Evolutionary conservation across 1,284 basidiomycete species (phyloP).

Genomic region (Vanrija humicola): DNA sequence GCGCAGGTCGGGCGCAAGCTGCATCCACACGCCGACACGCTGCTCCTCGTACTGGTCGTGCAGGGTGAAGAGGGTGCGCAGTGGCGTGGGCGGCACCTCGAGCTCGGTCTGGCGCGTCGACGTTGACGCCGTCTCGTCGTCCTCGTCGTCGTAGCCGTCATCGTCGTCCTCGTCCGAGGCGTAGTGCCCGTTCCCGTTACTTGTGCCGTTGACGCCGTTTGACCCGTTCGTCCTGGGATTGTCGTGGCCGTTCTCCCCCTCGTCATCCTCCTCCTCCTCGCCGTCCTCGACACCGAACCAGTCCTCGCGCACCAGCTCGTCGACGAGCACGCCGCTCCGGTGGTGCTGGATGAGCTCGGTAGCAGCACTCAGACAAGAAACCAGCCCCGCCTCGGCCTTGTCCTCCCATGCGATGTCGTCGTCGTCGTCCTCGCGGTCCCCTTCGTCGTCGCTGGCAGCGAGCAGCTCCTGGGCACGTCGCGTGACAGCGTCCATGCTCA

Average conservation of each 20-base stretch:
- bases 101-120: constrained; percentile 5
- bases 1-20: constrained; percentile 13
- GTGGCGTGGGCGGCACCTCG: constrained; percentile 19
- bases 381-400: constrained; percentile 7
- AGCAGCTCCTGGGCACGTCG: constrained; percentile 10
- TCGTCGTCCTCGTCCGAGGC: constrained; percentile 11
- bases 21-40: constrained; percentile 31
- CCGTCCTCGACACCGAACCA: constrained; percentile 3
- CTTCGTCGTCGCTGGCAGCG: constrained; percentile 10
- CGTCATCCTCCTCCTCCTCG: constrained; percentile 5
- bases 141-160: constrained; percentile 6
- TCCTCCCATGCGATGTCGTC: constrained; percentile 16
- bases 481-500: constrained; percentile 21
- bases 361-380: constrained; percentile 10
- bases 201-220: too few species aligned
- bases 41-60: constrained; percentile 39
- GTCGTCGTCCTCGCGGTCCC: constrained; percentile 18
- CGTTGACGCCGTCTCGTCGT: constrained; percentile 17
- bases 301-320: neutral
- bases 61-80: constrained; percentile 28
- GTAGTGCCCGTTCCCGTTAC: too few species aligned
- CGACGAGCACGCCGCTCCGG: constrained; percentile 6
- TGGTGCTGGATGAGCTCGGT: constrained; percentile 9
- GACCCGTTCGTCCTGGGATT: too few species aligned
- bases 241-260: too few species aligned